These are phyloP conservation scores for Geotrichum candidum DNA, from an alignment of 1,139 yeast species.

Conservation along the genomic window DNA sequence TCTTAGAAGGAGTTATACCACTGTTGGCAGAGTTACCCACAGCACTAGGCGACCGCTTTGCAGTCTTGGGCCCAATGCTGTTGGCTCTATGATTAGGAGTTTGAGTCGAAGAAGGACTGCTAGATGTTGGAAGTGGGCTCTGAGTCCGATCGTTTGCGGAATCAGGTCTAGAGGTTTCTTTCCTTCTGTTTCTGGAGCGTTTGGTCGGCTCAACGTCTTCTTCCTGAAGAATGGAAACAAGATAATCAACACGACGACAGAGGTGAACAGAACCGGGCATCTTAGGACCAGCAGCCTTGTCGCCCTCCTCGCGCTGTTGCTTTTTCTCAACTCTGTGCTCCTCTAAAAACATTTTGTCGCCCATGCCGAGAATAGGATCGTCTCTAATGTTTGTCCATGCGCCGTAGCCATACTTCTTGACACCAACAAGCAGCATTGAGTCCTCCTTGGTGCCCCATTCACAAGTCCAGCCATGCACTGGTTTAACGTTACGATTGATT, in stretches of 20 bases:
- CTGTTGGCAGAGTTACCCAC: slow-evolving; percentile 9
- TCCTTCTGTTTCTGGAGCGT: slow-evolving; percentile 7
- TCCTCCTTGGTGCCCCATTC: slow-evolving; percentile 82
- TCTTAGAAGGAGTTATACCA: slow-evolving; percentile 2
- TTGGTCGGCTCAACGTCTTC: slow-evolving; percentile 37
- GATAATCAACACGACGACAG: slow-evolving; percentile 88
- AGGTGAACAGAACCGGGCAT: slow-evolving; percentile 92
- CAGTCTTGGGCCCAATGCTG: neutral
- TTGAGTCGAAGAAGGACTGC: neutral
- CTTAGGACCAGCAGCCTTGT: slow-evolving; percentile 33
- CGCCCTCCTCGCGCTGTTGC: slow-evolving; percentile 37
- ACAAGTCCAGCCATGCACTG: slow-evolving; percentile 87
- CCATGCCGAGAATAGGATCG: slow-evolving; percentile 85
- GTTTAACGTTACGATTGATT: slow-evolving; percentile 60
- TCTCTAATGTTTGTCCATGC: slow-evolving; percentile 93
- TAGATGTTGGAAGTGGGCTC: slow-evolving; percentile 2
- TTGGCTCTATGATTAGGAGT: slow-evolving; percentile 1
- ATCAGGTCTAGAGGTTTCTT: slow-evolving; percentile 5
- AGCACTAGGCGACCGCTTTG: slow-evolving; percentile 9
- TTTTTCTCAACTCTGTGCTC: slow-evolving; percentile 38
- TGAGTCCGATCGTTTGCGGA: slow-evolving; percentile 2
- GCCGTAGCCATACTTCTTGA: slow-evolving; percentile 90
- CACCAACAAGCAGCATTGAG: slow-evolving; percentile 79
- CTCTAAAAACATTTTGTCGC: slow-evolving; percentile 69
- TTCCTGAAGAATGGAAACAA: slow-evolving; percentile 56